phyloP scores from a whole-genome alignment of 768 basidiomycete genomes.

The Leccinum broughii region DNA sequence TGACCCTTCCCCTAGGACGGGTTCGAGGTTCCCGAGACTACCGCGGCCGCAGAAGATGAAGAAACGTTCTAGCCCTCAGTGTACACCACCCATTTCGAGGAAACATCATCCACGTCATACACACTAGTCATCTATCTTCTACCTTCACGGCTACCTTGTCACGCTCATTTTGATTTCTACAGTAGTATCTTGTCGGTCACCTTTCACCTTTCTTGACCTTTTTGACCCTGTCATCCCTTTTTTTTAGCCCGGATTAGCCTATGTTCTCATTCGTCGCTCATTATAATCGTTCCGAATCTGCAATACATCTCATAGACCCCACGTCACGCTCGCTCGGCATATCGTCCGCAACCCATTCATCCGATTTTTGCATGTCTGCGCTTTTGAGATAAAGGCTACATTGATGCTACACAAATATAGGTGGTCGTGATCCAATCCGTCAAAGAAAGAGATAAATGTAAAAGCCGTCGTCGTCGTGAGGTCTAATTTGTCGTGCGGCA shows the following conservation, averaged over 20 bases:
- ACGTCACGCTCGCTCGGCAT: background rate
- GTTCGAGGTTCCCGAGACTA: slow-evolving; percentile 82
- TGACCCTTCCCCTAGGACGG: slow-evolving; percentile 91
- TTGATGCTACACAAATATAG: slow-evolving; percentile 24
- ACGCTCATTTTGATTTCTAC: slow-evolving; percentile 20
- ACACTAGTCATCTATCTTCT: slow-evolving; percentile 6
- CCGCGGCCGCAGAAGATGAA: slow-evolving; percentile 65
- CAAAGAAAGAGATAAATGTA: slow-evolving; percentile 1
- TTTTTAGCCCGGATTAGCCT: slow-evolving; percentile 17
- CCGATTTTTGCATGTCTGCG: slow-evolving; percentile 5
- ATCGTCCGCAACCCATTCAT: slow-evolving; percentile 5
- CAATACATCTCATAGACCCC: slow-evolving; percentile 28
- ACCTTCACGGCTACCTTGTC: slow-evolving; percentile 12
- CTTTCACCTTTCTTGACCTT: slow-evolving; percentile 14
- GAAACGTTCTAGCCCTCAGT: slow-evolving; percentile 62
- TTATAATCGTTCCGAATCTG: slow-evolving; percentile 28
- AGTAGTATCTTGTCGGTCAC: slow-evolving; percentile 11
- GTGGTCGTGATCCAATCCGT: slow-evolving; percentile 20
- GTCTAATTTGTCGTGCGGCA: background rate
- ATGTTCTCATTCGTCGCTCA: slow-evolving; percentile 20
- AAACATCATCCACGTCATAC: slow-evolving; percentile 11
- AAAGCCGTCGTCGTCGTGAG: background rate
- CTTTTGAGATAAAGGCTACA: slow-evolving; percentile 31
- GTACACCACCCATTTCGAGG: slow-evolving; percentile 17
- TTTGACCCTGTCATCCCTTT: slow-evolving; percentile 1